These are phyloP conservation scores for Conringia planisiliqua DNA, from an alignment of 345 rosid species.

Conservation along the genomic window DNA sequence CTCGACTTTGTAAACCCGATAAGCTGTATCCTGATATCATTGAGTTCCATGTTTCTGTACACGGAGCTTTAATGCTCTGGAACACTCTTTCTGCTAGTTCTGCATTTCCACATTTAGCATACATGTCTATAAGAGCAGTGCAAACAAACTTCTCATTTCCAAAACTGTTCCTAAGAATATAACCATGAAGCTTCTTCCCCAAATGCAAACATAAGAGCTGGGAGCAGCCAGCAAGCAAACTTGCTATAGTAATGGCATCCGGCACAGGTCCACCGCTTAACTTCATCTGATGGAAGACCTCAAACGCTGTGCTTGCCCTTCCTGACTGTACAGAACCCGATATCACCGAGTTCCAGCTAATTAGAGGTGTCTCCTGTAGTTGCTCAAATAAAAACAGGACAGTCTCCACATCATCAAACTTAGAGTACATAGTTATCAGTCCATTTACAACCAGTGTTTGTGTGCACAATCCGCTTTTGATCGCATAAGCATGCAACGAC, in stretches of 20 bases:
- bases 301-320: slow-evolving; percentile 48
- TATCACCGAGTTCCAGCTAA: slow-evolving; percentile 83
- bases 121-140: slow-evolving; percentile 82
- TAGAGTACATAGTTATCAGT: slow-evolving; percentile 72
- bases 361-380: slow-evolving; percentile 46
- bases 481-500: slow-evolving; percentile 56
- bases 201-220: slow-evolving; percentile 57
- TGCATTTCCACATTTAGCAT: slow-evolving; percentile 68
- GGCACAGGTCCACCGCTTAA: slow-evolving; percentile 40
- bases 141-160: slow-evolving; percentile 61
- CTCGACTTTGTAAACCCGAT: slow-evolving; percentile 54
- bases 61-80: slow-evolving; percentile 43
- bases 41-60: slow-evolving; percentile 74
- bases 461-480: slow-evolving; percentile 55
- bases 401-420: slow-evolving; percentile 49
- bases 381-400: slow-evolving; percentile 47
- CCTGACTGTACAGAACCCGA: slow-evolving; percentile 76
- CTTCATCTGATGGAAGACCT: slow-evolving; percentile 56
- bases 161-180: slow-evolving; percentile 48
- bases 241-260: slow-evolving; percentile 62
- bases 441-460: slow-evolving; percentile 57
- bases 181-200: slow-evolving; percentile 61
- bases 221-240: slow-evolving; percentile 68
- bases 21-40: slow-evolving; percentile 74
- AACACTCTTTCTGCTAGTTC: slow-evolving; percentile 58